phyloP scores from a whole-genome alignment of 352 stramenopile genomes.

The Plasmopara viticola region DNA sequence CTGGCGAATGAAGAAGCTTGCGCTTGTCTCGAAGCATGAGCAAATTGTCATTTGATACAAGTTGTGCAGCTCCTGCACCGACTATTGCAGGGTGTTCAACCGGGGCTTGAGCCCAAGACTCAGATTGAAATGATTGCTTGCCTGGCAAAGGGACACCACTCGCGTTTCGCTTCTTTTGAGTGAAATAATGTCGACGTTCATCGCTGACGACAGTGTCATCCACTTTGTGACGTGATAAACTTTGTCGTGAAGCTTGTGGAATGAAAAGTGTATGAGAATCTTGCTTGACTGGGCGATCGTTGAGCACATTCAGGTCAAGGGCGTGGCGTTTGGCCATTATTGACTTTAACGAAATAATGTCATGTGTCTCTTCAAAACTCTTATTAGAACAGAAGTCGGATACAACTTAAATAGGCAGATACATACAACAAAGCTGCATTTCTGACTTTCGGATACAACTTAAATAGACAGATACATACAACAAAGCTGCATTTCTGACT shows the following conservation, averaged over 20 bases:
- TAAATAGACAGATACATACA: background rate
- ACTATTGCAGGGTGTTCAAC: conserved; percentile 28
- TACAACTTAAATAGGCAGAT: background rate
- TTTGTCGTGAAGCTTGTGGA: conserved; percentile 11
- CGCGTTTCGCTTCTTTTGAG: background rate
- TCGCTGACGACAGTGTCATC: background rate
- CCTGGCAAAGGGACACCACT: conserved; percentile 2
- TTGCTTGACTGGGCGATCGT: conserved; percentile 14
- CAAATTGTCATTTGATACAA: conserved; percentile 32
- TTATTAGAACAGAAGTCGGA: background rate
- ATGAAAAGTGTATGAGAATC: conserved; percentile 9
- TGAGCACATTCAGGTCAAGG: conserved; percentile 21
- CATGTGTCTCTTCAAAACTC: conserved; percentile 14
- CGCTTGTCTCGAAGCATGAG: conserved; percentile 46
- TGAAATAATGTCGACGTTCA: conserved; percentile 2
- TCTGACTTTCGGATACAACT: background rate
- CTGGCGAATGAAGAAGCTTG: conserved; percentile 14
- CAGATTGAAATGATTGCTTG: conserved; percentile 27
- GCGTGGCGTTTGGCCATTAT: conserved; percentile 27
- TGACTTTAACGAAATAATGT: background rate
- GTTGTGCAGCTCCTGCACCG: conserved; percentile 41
- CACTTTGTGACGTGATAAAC: conserved; percentile 2
- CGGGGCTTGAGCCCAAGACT: conserved; percentile 39
- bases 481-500: background rate
- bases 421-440: conserved; percentile 2